Evolutionary conservation across 768 basidiomycete genomes (phyloP).

Genomic region (Leccinum ochraceum): DNA sequence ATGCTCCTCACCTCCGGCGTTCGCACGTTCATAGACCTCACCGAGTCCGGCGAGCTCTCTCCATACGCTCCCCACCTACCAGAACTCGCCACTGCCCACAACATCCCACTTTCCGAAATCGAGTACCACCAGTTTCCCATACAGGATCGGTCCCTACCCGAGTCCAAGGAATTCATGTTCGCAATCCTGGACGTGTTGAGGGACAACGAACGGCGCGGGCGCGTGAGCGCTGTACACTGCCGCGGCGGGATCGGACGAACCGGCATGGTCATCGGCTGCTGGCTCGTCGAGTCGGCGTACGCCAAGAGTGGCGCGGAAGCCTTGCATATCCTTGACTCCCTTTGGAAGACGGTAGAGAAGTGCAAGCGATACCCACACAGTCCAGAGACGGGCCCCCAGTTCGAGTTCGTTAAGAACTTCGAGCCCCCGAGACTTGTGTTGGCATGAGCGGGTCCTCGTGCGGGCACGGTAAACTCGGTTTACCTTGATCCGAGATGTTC

Average conservation of each 20-base stretch:
- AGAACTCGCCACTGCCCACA: conserved; percentile 52
- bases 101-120: conserved; percentile 54
- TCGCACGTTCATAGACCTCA: conserved; percentile 82
- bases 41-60: conserved; percentile 74
- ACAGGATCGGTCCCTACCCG: conserved; percentile 67
- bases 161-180: conserved; percentile 58
- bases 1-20: conserved; percentile 70
- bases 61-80: conserved; percentile 62
- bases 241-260: conserved; percentile 76
- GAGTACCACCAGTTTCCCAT: conserved; percentile 83
- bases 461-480: not conserved
- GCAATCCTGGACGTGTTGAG: conserved; percentile 56
- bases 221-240: conserved; percentile 75
- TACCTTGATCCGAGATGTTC: not conserved
- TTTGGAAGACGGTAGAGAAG: conserved; percentile 80
- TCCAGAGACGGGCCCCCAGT: conserved; percentile 79
- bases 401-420: conserved; percentile 72
- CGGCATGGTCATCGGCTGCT: conserved; percentile 67
- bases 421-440: conserved; percentile 26
- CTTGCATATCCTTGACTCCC: conserved; percentile 58
- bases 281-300: conserved; percentile 68
- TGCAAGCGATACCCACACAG: conserved; percentile 72
- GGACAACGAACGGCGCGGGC: conserved; percentile 58
- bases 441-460: conserved; percentile 12
- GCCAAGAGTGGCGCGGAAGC: conserved; percentile 67